These are phyloP conservation scores for Colletotrichum sp. DNA, from an alignment of 2,329 filamentous ascomycete species.

Conservation along the genomic window DNA sequence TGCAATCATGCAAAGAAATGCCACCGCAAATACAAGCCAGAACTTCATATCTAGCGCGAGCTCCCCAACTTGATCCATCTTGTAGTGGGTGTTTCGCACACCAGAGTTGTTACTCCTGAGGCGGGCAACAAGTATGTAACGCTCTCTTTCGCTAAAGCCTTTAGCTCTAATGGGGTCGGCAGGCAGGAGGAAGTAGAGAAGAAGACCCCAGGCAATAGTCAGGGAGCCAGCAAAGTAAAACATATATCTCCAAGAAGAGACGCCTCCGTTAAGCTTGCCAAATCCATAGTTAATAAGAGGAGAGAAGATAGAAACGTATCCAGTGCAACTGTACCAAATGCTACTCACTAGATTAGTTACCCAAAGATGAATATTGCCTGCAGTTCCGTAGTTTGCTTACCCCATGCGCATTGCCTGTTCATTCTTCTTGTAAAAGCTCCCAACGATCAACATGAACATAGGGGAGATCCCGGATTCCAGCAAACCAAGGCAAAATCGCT, in stretches of 20 bases:
- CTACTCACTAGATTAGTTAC: constrained; percentile 21
- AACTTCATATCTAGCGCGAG: constrained; percentile 36
- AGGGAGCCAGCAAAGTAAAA: constrained; percentile 37
- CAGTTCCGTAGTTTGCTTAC: not conserved
- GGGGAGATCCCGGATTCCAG: constrained; percentile 37
- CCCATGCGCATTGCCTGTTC: constrained; percentile 37
- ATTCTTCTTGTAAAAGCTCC: constrained; percentile 41
- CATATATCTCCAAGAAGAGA: constrained; percentile 37
- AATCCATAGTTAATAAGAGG: constrained; percentile 39
- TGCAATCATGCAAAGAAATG: constrained; percentile 45
- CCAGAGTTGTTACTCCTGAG: constrained; percentile 39
- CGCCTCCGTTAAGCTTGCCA: constrained; percentile 29
- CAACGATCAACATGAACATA: constrained; percentile 41
- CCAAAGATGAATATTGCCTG: not conserved
- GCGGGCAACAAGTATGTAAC: constrained; percentile 31
- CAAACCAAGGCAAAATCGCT: constrained; percentile 41
- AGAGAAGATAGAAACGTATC: constrained; percentile 37
- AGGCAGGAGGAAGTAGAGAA: constrained; percentile 31
- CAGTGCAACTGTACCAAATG: constrained; percentile 42
- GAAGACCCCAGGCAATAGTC: constrained; percentile 27
- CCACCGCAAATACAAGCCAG: constrained; percentile 44
- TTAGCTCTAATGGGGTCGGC: constrained; percentile 32
- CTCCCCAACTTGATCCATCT: constrained; percentile 45
- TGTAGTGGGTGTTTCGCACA: constrained; percentile 48
- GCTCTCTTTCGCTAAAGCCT: constrained; percentile 32